phyloP scores from a whole-genome alignment of 768 basidiomycete genomes.

The Pleurotus djamor region DNA sequence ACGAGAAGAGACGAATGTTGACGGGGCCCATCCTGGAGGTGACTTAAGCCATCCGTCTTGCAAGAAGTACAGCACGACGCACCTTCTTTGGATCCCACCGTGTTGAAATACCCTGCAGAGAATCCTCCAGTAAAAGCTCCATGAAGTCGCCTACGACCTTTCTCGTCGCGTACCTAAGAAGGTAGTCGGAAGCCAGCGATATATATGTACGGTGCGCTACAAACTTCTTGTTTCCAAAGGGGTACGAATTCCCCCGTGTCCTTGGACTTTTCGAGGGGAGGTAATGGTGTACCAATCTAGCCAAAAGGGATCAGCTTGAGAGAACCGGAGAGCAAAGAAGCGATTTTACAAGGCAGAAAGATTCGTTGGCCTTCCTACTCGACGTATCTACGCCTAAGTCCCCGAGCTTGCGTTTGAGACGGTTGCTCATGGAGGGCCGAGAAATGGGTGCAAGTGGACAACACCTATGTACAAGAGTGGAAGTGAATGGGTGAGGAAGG shows the following conservation, averaged over 20 bases:
- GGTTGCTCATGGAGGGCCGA: slow-evolving; percentile 29
- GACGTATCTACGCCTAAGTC: slow-evolving; percentile 74
- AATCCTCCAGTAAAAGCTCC: slow-evolving; percentile 99
- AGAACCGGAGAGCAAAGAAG: slow-evolving; percentile 2
- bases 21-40: slow-evolving; percentile 87
- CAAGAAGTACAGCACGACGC: slow-evolving; percentile 12
- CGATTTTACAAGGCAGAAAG: slow-evolving; percentile 73
- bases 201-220: slow-evolving; percentile 15
- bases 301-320: not conserved
- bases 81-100: slow-evolving; percentile 97
- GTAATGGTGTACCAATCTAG: slow-evolving; percentile 92
- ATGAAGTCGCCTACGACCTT: slow-evolving; percentile 89
- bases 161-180: slow-evolving; percentile 83
- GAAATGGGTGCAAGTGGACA: not conserved
- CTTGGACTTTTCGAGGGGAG: slow-evolving; percentile 90
- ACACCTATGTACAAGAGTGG: not conserved
- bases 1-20: slow-evolving; percentile 90
- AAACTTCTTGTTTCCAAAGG: slow-evolving; percentile 95
- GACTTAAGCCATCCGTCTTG: not conserved
- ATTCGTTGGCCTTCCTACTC: slow-evolving; percentile 73
- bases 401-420: slow-evolving; percentile 83
- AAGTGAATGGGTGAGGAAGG: too few species aligned
- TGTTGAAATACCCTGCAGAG: slow-evolving; percentile 96
- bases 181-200: slow-evolving; percentile 1
- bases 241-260: slow-evolving; percentile 96